Conservation (phyloP, 176 grass and related monocot species). For the Phragmites australis region DNA sequence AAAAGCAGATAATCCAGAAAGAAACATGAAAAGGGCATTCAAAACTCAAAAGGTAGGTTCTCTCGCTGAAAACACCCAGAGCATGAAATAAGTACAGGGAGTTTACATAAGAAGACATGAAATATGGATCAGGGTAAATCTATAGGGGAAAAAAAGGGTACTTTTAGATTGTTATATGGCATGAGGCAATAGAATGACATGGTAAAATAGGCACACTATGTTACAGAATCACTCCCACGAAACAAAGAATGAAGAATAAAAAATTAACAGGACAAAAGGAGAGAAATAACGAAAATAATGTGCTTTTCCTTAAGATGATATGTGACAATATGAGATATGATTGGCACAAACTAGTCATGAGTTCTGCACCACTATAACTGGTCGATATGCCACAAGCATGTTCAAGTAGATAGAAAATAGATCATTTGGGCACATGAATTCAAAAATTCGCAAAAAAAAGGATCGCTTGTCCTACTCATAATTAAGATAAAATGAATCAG, state of each 20-base stretch:
- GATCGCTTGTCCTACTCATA: not conserved
- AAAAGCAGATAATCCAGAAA: not conserved
- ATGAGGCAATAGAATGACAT: not conserved
- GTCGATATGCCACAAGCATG: not conserved
- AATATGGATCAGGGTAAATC: not conserved
- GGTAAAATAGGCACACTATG: not conserved
- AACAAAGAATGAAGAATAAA: not conserved
- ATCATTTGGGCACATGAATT: not conserved
- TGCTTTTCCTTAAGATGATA: not conserved
- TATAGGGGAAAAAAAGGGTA: not conserved
- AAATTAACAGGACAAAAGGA: not conserved
- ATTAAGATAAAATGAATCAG: not conserved
- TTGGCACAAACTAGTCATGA: not conserved
- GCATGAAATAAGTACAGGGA: slow-evolving; percentile 11
- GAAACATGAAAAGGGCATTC: not conserved
- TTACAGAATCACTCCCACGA: not conserved
- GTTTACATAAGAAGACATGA: not conserved
- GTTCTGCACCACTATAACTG: not conserved
- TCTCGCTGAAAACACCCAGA: not conserved
- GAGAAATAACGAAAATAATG: not conserved
- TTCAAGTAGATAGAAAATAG: not conserved
- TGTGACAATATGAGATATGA: not conserved
- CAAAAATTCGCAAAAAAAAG: too few species aligned
- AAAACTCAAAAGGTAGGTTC: not conserved
- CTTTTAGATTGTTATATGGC: not conserved